These are phyloP conservation scores for Pythium guiyangense DNA, from an alignment of 352 stramenopile species.

Conservation along the genomic window DNA sequence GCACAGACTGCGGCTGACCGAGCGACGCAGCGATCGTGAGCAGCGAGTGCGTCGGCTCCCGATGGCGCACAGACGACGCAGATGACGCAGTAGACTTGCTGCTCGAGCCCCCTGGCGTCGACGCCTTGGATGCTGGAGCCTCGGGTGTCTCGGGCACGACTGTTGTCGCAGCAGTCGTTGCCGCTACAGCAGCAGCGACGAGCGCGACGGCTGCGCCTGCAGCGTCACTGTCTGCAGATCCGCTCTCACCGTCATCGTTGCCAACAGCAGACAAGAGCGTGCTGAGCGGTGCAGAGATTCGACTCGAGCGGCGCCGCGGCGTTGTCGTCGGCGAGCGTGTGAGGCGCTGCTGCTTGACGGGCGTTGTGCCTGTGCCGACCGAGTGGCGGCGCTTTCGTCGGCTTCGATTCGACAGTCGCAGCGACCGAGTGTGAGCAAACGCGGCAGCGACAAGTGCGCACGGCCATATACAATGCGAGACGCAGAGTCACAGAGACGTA, in stretches of 20 bases:
- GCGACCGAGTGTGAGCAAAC: neutral
- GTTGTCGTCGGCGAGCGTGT: neutral
- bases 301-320: neutral
- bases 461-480: too few relatives aligned
- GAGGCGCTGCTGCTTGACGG: constrained; percentile 1
- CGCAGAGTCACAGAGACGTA: too few relatives aligned
- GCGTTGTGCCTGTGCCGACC: neutral
- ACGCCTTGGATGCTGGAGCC: neutral
- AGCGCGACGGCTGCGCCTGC: too few relatives aligned
- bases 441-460: too few relatives aligned
- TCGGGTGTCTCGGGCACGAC: too few relatives aligned
- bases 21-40: constrained; percentile 14
- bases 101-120: neutral
- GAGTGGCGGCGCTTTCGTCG: constrained; percentile 5
- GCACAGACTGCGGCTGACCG: constrained; percentile 11
- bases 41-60: constrained; percentile 17
- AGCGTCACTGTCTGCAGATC: too few relatives aligned
- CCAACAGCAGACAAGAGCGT: too few relatives aligned
- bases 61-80: constrained; percentile 11
- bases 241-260: neutral
- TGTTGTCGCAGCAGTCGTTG: neutral
- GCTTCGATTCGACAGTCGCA: neutral
- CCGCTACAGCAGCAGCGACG: neutral
- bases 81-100: constrained; percentile 17
- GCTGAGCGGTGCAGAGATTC: neutral